Conservation (phyloP, 2,329 filamentous ascomycete species). For the Penicillium sp. region DNA sequence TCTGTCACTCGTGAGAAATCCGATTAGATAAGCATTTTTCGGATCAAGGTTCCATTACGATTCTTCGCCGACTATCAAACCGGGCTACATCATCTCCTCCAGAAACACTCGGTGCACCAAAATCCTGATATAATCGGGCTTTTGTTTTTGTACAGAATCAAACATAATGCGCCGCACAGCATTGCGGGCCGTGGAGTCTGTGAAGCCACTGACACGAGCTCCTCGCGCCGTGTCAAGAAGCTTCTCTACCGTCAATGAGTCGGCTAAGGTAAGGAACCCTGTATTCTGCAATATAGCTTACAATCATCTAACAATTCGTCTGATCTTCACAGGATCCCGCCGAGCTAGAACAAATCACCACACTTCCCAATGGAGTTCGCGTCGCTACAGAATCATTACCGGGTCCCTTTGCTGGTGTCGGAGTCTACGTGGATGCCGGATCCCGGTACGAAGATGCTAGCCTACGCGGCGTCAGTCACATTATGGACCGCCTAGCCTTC, state of each 20-base stretch:
- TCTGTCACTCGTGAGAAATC: not conserved
- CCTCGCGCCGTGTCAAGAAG: constrained; percentile 36
- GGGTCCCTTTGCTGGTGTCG: constrained; percentile 90
- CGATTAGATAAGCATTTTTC: constrained; percentile 32
- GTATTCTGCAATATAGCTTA: not conserved
- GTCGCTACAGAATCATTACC: constrained; percentile 93
- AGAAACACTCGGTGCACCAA: constrained; percentile 13
- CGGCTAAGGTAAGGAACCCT: constrained; percentile 32
- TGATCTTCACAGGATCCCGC: constrained; percentile 63
- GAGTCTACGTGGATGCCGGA: constrained; percentile 92
- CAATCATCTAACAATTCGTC: constrained; percentile 6
- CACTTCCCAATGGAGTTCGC: constrained; percentile 84
- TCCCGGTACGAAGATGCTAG: constrained; percentile 87
- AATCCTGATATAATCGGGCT: not conserved
- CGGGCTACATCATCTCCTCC: constrained; percentile 14
- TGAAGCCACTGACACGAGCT: constrained; percentile 35
- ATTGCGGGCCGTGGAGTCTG: constrained; percentile 39
- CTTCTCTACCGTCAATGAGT: constrained; percentile 36
- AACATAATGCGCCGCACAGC: constrained; percentile 41
- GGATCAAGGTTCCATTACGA: constrained; percentile 23
- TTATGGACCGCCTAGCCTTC: constrained; percentile 93
- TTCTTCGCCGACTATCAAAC: constrained; percentile 17
- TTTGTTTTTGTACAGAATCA: constrained; percentile 4
- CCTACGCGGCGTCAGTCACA: constrained; percentile 86
- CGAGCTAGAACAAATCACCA: constrained; percentile 83